A percentile compares a stretch with the other conserved stretches of the same genome.
These are phyloP conservation scores for Erysimum cheiri DNA, from an alignment of 441 rosid species.

Conservation along the genomic window DNA sequence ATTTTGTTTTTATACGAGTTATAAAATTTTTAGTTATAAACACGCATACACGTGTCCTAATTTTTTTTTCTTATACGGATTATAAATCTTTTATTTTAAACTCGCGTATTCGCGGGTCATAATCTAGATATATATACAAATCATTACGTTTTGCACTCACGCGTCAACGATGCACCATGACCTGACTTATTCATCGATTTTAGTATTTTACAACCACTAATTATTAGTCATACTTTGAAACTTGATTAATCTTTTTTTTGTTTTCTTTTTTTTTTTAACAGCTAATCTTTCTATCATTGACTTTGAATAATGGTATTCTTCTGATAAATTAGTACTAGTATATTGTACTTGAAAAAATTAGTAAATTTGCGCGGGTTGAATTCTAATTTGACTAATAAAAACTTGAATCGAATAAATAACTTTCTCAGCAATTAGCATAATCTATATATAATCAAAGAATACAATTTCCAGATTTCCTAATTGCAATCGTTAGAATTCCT, in stretches of 20 bases:
- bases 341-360: neutral
- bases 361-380: neutral
- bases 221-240: neutral
- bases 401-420: neutral
- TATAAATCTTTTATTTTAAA: too few species aligned
- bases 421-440: too few species aligned
- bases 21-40: too few species aligned
- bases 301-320: neutral
- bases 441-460: too few species aligned
- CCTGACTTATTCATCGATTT: neutral
- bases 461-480: neutral
- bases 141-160: too few species aligned
- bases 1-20: too few species aligned
- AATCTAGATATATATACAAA: too few species aligned
- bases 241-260: constrained; percentile 1
- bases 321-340: neutral
- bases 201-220: neutral
- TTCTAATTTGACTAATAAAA: neutral
- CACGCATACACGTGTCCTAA: too few species aligned
- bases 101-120: too few species aligned
- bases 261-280: too few species aligned
- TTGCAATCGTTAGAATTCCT: neutral
- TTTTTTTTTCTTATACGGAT: too few species aligned
- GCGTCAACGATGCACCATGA: neutral
- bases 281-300: constrained; percentile 19